phyloP scores from a whole-genome alignment of 495 filamentous ascomycete genomes.

The Penicillium cinerascens region DNA sequence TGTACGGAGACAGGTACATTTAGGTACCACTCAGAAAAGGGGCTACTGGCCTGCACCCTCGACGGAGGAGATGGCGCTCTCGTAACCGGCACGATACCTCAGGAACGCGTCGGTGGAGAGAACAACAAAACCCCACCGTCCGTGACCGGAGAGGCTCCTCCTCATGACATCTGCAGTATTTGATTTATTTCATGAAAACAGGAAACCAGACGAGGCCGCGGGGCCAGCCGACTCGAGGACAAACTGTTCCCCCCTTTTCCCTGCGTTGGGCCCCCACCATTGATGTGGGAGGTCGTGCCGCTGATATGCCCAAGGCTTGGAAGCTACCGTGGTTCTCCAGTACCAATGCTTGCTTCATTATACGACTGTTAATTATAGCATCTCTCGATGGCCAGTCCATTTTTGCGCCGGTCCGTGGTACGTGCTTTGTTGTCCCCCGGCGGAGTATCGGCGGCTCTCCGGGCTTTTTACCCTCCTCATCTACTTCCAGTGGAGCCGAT shows the following conservation, averaged over 20 bases:
- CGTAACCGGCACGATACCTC: slow-evolving; percentile 8
- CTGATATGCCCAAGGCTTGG: background rate
- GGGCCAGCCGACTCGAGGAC: background rate
- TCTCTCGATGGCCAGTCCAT: no score
- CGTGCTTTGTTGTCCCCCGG: background rate
- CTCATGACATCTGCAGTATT: slow-evolving; percentile 5
- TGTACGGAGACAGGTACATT: no score
- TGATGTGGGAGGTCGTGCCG: background rate
- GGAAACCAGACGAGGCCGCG: no score
- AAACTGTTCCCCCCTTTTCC: slow-evolving; percentile 1
- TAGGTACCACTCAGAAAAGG: no score
- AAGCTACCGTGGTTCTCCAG: background rate
- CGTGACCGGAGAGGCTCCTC: slow-evolving; percentile 21
- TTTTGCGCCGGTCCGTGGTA: background rate
- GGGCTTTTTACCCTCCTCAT: background rate
- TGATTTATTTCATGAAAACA: background rate
- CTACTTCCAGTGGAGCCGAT: background rate
- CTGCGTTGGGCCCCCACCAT: background rate
- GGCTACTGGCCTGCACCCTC: no score
- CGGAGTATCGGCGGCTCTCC: slow-evolving; percentile 31
- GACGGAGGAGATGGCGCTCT: no score
- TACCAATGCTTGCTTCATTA: background rate
- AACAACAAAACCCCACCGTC: slow-evolving; percentile 13
- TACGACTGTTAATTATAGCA: background rate
- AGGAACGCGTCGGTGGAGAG: slow-evolving; percentile 21